phyloP scores from a whole-genome alignment of 108 stramenopile genomes.

The Phaeodactylum tricornutum region DNA sequence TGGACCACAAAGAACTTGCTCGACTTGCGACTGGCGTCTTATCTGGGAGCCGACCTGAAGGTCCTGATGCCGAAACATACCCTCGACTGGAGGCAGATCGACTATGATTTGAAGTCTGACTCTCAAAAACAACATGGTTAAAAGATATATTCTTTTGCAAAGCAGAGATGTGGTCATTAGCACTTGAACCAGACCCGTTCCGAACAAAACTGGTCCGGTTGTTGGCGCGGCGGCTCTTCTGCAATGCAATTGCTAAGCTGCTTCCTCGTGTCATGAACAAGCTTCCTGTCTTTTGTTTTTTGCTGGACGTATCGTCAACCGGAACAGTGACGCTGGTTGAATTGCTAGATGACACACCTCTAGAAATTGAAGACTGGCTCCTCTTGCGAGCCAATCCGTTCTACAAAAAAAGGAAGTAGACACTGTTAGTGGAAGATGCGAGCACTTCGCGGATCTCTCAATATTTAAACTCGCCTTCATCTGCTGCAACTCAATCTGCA shows the following conservation, averaged over 20 bases:
- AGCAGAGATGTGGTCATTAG: slow-evolving; percentile 15
- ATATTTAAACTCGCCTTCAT: slow-evolving; percentile 43
- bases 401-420: slow-evolving; percentile 15
- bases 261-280: slow-evolving; percentile 16
- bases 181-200: slow-evolving; percentile 12
- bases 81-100: too few relatives aligned
- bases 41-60: background rate
- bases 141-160: slow-evolving; percentile 54
- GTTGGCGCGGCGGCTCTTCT: slow-evolving; percentile 38
- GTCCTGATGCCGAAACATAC: background rate
- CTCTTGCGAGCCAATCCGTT: slow-evolving; percentile 32
- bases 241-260: slow-evolving; percentile 51
- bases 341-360: slow-evolving; percentile 10
- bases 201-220: slow-evolving; percentile 51
- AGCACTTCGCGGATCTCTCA: background rate
- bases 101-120: background rate
- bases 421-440: slow-evolving; percentile 1
- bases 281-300: slow-evolving; percentile 12
- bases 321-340: too few relatives aligned
- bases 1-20: slow-evolving; percentile 5
- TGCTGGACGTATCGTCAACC: slow-evolving; percentile 1
- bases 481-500: slow-evolving; percentile 59
- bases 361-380: slow-evolving; percentile 17
- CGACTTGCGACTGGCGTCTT: background rate
- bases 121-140: slow-evolving; percentile 61